Evolutionary conservation across 352 stramenopile genomes (phyloP).

Genomic region (Phytophthora colocasiae): DNA sequence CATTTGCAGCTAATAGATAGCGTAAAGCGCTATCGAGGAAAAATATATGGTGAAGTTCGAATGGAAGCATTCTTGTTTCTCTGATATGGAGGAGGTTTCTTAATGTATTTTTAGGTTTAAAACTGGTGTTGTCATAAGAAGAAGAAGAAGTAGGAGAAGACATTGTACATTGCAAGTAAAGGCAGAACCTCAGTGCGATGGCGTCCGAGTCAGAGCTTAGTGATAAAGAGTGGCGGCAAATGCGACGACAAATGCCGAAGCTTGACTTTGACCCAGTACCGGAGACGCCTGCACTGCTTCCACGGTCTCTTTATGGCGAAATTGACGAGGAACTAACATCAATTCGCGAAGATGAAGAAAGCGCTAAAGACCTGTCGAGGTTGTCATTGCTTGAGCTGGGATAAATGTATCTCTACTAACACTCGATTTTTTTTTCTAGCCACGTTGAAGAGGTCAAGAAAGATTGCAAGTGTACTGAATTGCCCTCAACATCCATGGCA

Average conservation of each 20-base stretch:
- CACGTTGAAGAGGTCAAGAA: background rate
- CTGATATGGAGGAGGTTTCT: no score
- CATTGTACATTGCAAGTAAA: no score
- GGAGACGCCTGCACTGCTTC: constrained; percentile 56
- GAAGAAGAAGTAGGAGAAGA: no score
- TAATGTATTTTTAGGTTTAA: background rate
- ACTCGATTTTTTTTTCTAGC: background rate
- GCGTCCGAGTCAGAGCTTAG: constrained; percentile 37
- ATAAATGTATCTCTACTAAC: constrained; percentile 1
- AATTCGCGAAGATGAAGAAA: constrained; percentile 10
- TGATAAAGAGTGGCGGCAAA: constrained; percentile 68
- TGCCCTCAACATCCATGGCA: constrained; percentile 39
- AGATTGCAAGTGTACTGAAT: constrained; percentile 8
- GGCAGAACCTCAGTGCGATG: background rate
- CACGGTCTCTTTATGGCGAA: constrained; percentile 42
- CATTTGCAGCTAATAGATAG: background rate
- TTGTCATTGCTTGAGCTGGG: no score
- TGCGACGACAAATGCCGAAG: constrained; percentile 56
- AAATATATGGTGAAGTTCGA: constrained; percentile 23
- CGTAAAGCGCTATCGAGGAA: constrained; percentile 3
- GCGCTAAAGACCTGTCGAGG: no score
- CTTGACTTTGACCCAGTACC: constrained; percentile 73
- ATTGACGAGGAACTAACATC: constrained; percentile 14
- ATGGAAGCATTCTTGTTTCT: no score
- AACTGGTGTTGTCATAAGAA: no score